Evolutionary conservation across 2,329 filamentous ascomycete genomes (phyloP), one percentile per base, ranked within the genome.

Genomic region (Aspergillus pseudoglaucus): DNA sequence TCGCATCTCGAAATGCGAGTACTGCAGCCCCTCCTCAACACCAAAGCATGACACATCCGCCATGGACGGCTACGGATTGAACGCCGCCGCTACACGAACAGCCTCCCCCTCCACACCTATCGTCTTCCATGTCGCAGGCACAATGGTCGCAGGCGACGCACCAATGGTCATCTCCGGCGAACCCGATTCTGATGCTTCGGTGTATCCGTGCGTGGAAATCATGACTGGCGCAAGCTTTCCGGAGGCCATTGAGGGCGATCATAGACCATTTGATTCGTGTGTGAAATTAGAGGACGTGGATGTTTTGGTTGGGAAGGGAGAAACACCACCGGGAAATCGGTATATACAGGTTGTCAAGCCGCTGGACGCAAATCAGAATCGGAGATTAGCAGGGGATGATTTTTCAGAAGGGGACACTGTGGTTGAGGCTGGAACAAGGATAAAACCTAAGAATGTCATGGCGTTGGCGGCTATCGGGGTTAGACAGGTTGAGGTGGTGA

Each of bases 211-310:
- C 38, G 53, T 61, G 20, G 59, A 64, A 47, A 62, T 65, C 30
- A 64, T 63, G 60, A 64, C 60, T 3, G 62, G 62, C 10, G 61
- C 59, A 2, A 51, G 48, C 6, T 65, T 65, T 43, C 61, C 62
- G 48, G 17, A 44, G 10, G 33, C 33, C 3, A 35, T 35, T 35
- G 33, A 17, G 14, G 33, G 33, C 4, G 15, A 17, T 30, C 25
- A 30, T 15, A 35, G 33, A 17, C 22, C 35, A 18, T 48, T 57
- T 20, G 51, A 61, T 46, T 56, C 53, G 20, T 57, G 57, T 35
- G 53, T 62, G 14, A 47, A 47, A 8, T 18, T 55, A 8, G 59
- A 62, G 46, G 56, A 62, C 45, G 53, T 47, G 37, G 47, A 20
- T 7, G 37, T 46, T 1, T 32, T 42, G 17, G 42, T 30, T 4